These are phyloP conservation scores for Serendipita sp. DNA, from an alignment of 768 basidiomycete genomes.

Conservation along the genomic window DNA sequence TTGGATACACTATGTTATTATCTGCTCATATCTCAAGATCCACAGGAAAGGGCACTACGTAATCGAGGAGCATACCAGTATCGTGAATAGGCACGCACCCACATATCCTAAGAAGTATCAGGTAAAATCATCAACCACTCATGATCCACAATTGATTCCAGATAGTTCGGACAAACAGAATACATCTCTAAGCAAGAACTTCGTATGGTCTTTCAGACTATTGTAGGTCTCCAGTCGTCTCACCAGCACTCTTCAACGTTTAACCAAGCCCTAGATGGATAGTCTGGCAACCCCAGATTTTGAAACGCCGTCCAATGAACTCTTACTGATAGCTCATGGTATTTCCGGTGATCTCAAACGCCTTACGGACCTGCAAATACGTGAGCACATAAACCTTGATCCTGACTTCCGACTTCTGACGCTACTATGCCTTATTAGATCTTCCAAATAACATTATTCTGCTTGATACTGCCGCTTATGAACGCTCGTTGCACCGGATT, in stretches of 20 bases:
- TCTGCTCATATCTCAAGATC: slow-evolving; percentile 13
- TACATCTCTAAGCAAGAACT: slow-evolving; percentile 48
- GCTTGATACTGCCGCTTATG: slow-evolving; percentile 49
- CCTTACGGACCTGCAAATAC: slow-evolving; percentile 67
- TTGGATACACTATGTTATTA: slow-evolving; percentile 2
- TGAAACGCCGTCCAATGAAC: slow-evolving; percentile 49
- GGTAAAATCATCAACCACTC: neutral
- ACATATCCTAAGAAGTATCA: slow-evolving; percentile 39
- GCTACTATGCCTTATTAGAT: slow-evolving; percentile 26
- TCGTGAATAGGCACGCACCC: slow-evolving; percentile 43
- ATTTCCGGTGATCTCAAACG: slow-evolving; percentile 39
- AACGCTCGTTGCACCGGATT: slow-evolving; percentile 41
- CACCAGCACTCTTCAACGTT: neutral
- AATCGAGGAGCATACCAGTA: slow-evolving; percentile 52
- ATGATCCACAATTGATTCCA: slow-evolving; percentile 6
- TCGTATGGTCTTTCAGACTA: slow-evolving; percentile 53
- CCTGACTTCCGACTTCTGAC: neutral
- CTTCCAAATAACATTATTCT: slow-evolving; percentile 57
- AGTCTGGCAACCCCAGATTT: slow-evolving; percentile 64
- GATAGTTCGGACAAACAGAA: slow-evolving; percentile 66
- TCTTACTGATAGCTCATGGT: slow-evolving; percentile 58
- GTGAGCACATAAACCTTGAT: too few relatives aligned
- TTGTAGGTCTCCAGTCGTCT: slow-evolving; percentile 27
- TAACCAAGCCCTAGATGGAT: slow-evolving; percentile 22
- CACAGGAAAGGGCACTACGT: slow-evolving; percentile 53